Evolutionary conservation across 2,329 filamentous ascomycete species (phyloP).

Genomic region (Fusarium buharicum): DNA sequence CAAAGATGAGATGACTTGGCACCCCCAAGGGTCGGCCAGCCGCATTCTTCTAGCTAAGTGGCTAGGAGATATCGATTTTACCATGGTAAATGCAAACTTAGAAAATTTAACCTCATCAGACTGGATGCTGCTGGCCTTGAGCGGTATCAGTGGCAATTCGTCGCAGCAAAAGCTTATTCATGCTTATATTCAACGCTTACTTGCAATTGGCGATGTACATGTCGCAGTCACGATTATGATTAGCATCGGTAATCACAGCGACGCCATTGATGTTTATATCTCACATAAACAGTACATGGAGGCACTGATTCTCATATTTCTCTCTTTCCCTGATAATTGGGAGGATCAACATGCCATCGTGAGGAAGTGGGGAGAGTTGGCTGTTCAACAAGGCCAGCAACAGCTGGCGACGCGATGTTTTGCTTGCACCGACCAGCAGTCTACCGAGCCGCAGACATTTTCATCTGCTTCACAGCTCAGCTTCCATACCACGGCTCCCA

Average conservation of each 20-base stretch:
- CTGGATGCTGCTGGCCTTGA: slow-evolving; percentile 96
- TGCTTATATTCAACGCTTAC: slow-evolving; percentile 87
- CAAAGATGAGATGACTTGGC: slow-evolving; percentile 82
- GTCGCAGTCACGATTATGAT: slow-evolving; percentile 93
- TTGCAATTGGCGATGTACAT: slow-evolving; percentile 91
- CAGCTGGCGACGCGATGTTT: slow-evolving; percentile 93
- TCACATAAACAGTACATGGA: slow-evolving; percentile 94
- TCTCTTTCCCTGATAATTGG: slow-evolving; percentile 88
- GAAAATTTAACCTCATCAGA: slow-evolving; percentile 90
- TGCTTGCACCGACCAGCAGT: slow-evolving; percentile 87
- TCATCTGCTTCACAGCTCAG: slow-evolving; percentile 75
- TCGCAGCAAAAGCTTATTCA: slow-evolving; percentile 92
- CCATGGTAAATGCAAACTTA: slow-evolving; percentile 81
- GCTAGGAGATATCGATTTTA: slow-evolving; percentile 85
- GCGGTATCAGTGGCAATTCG: slow-evolving; percentile 78
- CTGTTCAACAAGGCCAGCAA: slow-evolving; percentile 85
- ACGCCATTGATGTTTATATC: slow-evolving; percentile 95
- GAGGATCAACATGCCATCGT: slow-evolving; percentile 88
- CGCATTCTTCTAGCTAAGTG: slow-evolving; percentile 90
- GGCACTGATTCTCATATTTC: slow-evolving; percentile 85
- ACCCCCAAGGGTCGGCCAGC: slow-evolving; percentile 77
- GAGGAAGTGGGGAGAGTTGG: slow-evolving; percentile 93
- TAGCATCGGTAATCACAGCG: slow-evolving; percentile 89
- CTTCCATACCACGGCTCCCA: slow-evolving; percentile 64
- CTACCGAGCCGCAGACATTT: slow-evolving; percentile 87